Percentiles rank a stretch among this genome's conserved stretches.
phyloP scores from a whole-genome alignment of 177 flowering plant genomes.

The Telopea speciosissima region DNA sequence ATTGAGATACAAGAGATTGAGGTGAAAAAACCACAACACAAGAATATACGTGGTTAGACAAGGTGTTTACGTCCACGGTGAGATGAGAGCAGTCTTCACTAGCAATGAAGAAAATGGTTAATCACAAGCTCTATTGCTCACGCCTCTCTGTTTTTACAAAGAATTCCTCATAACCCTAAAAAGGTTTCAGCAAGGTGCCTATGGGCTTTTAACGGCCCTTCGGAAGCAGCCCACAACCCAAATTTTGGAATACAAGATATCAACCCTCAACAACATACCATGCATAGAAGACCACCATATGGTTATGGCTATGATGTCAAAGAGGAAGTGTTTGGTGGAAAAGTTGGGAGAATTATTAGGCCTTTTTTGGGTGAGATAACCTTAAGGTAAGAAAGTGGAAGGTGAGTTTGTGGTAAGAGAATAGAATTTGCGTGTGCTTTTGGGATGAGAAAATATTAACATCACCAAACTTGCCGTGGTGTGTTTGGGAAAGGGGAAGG shows the following conservation, averaged over 20 bases:
- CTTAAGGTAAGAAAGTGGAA: background rate
- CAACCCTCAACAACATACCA: too few species aligned
- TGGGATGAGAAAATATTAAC: background rate
- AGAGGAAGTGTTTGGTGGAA: slow-evolving; percentile 2
- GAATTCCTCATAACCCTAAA: too few species aligned
- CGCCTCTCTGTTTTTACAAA: too few species aligned
- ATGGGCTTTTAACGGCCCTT: too few species aligned
- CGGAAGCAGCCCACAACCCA: too few species aligned
- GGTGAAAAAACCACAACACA: slow-evolving; percentile 6
- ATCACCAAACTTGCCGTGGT: background rate
- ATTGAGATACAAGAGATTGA: slow-evolving; percentile 19
- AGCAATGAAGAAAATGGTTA: too few species aligned
- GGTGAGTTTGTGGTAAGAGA: slow-evolving; percentile 17
- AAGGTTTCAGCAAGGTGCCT: too few species aligned
- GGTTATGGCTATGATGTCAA: slow-evolving; percentile 7
- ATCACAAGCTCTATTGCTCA: too few species aligned
- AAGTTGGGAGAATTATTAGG: background rate
- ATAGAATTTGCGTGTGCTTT: slow-evolving; percentile 18
- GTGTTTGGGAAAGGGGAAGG: background rate
- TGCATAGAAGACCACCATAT: background rate
- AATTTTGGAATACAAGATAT: too few species aligned
- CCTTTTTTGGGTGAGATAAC: background rate
- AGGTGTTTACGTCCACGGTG: too few species aligned
- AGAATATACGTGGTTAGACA: too few species aligned
- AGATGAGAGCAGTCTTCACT: too few species aligned